phyloP scores from a whole-genome alignment of 1,139 yeast species.

The Diutina neorugosa region DNA sequence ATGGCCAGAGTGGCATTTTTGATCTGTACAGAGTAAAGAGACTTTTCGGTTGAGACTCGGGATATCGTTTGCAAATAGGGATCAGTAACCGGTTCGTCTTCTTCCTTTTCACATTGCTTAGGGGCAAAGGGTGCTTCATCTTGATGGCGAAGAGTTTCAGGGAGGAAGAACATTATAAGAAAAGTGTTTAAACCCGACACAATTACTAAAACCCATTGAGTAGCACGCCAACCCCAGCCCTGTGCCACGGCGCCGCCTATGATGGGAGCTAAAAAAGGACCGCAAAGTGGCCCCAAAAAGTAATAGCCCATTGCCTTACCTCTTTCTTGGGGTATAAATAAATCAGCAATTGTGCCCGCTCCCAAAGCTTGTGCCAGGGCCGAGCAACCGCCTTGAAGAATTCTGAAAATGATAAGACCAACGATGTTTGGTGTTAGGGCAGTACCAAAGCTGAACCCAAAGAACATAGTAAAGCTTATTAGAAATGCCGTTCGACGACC shows the following conservation, averaged over 20 bases:
- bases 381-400: slow-evolving; percentile 63
- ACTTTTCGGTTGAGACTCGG: neutral
- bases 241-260: slow-evolving; percentile 67
- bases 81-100: neutral
- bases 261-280: slow-evolving; percentile 73
- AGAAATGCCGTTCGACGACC: slow-evolving; percentile 71
- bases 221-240: slow-evolving; percentile 80
- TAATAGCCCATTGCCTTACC: slow-evolving; percentile 76
- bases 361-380: slow-evolving; percentile 87
- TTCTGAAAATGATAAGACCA: slow-evolving; percentile 52
- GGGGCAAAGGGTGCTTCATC: slow-evolving; percentile 30
- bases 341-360: slow-evolving; percentile 77
- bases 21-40: neutral
- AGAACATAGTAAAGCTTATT: slow-evolving; percentile 49
- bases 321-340: slow-evolving; percentile 54
- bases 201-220: slow-evolving; percentile 76
- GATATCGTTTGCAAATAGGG: neutral
- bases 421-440: slow-evolving; percentile 53
- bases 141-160: slow-evolving; percentile 60
- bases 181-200: slow-evolving; percentile 44
- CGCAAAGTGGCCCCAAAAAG: slow-evolving; percentile 71
- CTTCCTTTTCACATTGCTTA: slow-evolving; percentile 1
- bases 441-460: slow-evolving; percentile 62
- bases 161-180: slow-evolving; percentile 43
- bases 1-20: neutral